These are phyloP conservation scores for Euphrasia arctica DNA, from an alignment of 305 asterid species.

Conservation along the genomic window DNA sequence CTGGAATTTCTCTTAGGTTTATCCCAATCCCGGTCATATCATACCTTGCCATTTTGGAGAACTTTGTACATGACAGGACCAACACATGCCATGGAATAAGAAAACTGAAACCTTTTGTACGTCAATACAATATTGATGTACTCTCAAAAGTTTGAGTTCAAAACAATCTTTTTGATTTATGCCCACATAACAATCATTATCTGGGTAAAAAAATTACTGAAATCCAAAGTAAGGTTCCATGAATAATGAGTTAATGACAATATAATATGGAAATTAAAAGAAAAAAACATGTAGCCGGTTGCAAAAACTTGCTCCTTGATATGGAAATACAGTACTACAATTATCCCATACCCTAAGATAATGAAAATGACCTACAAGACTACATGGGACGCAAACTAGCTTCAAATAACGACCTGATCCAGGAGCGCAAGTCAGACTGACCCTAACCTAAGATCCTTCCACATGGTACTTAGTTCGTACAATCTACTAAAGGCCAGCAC, in stretches of 20 bases:
- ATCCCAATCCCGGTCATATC: conserved; percentile 97
- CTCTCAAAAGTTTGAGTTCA: conserved; percentile 21
- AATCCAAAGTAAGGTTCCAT: conserved; percentile 1
- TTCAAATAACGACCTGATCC: too few relatives aligned
- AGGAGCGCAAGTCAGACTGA: too few relatives aligned
- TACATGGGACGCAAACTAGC: too few relatives aligned
- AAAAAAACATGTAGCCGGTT: not conserved
- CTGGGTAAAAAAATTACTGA: not conserved
- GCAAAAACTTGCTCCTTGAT: too few relatives aligned
- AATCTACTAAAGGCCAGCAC: too few relatives aligned
- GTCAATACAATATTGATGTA: conserved; percentile 35
- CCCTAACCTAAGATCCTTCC: too few relatives aligned
- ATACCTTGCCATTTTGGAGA: conserved; percentile 96
- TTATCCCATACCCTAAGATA: too few relatives aligned
- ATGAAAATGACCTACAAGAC: too few relatives aligned
- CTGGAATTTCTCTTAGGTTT: conserved; percentile 88
- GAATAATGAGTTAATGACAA: conserved; percentile 4
- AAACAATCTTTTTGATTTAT: conserved; percentile 4
- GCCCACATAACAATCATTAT: too few relatives aligned
- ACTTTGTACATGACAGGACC: conserved; percentile 65
- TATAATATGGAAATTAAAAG: not conserved
- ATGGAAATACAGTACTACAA: too few relatives aligned
- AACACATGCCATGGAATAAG: conserved; percentile 68
- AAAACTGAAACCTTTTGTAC: conserved; percentile 58
- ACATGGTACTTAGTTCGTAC: too few relatives aligned